Percentiles rank a stretch among this genome's conserved stretches.
phyloP scores from a whole-genome alignment of 345 rosid species.

The Syzygium aromaticum region DNA sequence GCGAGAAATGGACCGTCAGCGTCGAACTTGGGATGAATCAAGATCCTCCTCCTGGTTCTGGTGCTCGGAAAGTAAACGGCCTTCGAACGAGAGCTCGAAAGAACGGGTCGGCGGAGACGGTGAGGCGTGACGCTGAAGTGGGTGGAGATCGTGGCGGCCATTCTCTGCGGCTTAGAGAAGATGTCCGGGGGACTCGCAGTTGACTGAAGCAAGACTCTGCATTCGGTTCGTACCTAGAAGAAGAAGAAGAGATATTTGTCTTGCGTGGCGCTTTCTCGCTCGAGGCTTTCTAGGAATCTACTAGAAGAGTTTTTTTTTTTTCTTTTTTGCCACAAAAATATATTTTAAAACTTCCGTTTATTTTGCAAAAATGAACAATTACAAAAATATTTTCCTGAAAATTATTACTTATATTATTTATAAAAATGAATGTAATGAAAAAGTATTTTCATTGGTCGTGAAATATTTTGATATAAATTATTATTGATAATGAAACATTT shows the following conservation, averaged over 20 bases:
- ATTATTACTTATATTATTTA: no score
- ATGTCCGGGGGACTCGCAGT: neutral
- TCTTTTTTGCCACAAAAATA: neutral
- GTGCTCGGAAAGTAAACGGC: constrained; percentile 14
- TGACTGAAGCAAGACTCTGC: neutral
- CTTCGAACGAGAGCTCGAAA: neutral
- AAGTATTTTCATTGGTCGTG: no score
- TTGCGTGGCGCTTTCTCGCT: neutral
- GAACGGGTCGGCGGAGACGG: constrained; percentile 16
- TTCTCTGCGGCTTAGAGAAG: neutral
- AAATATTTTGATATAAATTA: no score
- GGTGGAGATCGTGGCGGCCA: constrained; percentile 6
- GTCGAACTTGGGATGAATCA: constrained; percentile 13
- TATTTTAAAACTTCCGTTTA: no score
- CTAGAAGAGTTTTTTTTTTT: neutral
- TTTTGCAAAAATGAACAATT: no score
- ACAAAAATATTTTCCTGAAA: no score
- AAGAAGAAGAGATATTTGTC: neutral
- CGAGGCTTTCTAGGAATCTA: neutral
- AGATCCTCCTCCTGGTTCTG: constrained; percentile 5
- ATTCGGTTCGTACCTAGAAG: neutral
- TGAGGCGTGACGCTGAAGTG: constrained; percentile 18
- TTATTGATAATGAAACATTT: no score
- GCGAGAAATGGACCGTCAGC: constrained; percentile 10
- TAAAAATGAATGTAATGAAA: no score